Conservation (phyloP, 2,329 filamentous ascomycete genomes). For the Elsinoe ampelina region DNA sequence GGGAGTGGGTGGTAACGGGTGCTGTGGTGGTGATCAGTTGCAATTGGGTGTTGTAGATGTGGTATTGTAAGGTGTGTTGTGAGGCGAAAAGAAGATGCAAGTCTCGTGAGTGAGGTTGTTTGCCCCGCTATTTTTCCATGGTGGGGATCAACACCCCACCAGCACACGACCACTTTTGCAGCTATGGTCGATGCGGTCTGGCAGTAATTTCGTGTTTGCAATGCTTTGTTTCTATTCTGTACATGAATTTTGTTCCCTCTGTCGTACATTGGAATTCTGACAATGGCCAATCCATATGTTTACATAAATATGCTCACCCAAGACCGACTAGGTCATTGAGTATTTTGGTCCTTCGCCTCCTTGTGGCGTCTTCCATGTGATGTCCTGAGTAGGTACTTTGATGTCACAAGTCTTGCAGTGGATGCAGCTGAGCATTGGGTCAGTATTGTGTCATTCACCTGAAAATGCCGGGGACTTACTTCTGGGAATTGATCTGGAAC, state of each 20-base stretch:
- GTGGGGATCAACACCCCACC: conserved; percentile 6
- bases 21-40: background rate
- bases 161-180: background rate
- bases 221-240: background rate
- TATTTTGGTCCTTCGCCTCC: conserved; percentile 67
- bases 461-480: conserved; percentile 52
- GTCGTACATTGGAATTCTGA: background rate
- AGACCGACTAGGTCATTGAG: conserved; percentile 40
- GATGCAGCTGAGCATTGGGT: conserved; percentile 60
- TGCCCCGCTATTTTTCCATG: background rate
- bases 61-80: background rate
- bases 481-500: conserved; percentile 96
- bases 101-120: background rate
- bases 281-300: background rate
- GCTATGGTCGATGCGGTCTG: background rate
- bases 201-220: background rate
- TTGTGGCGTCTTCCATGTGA: conserved; percentile 82
- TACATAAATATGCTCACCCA: background rate
- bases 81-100: background rate
- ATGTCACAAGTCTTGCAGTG: conserved; percentile 99
- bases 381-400: conserved; percentile 92
- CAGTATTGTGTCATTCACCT: conserved; percentile 18
- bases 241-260: background rate
- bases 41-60: background rate
- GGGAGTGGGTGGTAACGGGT: background rate